Conservation (phyloP, 345 rosid species). For the Syzygium aqueum region DNA sequence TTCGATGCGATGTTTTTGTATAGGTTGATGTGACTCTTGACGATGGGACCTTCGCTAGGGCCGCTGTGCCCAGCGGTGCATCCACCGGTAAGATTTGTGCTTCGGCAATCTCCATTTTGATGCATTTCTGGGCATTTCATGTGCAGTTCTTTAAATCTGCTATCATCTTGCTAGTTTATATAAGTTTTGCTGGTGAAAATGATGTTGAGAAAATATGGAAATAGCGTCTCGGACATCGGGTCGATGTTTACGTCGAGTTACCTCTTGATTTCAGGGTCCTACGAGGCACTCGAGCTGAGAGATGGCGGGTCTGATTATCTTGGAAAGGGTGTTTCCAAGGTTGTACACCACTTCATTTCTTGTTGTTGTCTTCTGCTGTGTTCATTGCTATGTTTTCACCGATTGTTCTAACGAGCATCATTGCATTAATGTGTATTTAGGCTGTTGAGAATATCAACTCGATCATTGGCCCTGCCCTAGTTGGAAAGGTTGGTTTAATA, state of each 20-base stretch:
- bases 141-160: not conserved
- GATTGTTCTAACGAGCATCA: not conserved
- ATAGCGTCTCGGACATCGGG: not conserved
- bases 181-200: not conserved
- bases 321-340: constrained; percentile 95
- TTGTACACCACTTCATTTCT: not conserved
- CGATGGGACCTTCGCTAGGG: constrained; percentile 47
- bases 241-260: not conserved
- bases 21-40: constrained; percentile 66
- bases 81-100: constrained; percentile 58
- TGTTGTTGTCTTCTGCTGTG: not conserved
- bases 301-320: constrained; percentile 97
- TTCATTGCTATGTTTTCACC: not conserved
- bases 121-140: not conserved
- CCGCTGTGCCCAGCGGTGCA: constrained; percentile 98
- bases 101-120: not conserved
- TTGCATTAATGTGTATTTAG: constrained; percentile 13
- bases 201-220: not conserved
- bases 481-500: constrained; percentile 58
- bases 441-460: constrained; percentile 77
- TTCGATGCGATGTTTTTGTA: not conserved
- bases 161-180: not conserved
- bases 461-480: constrained; percentile 78
- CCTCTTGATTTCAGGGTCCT: constrained; percentile 39
- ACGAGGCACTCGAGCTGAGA: constrained; percentile 92